phyloP scores from a whole-genome alignment of 2,329 filamentous ascomycete genomes.

The Ophiocordyceps camponoti-leonardi region DNA sequence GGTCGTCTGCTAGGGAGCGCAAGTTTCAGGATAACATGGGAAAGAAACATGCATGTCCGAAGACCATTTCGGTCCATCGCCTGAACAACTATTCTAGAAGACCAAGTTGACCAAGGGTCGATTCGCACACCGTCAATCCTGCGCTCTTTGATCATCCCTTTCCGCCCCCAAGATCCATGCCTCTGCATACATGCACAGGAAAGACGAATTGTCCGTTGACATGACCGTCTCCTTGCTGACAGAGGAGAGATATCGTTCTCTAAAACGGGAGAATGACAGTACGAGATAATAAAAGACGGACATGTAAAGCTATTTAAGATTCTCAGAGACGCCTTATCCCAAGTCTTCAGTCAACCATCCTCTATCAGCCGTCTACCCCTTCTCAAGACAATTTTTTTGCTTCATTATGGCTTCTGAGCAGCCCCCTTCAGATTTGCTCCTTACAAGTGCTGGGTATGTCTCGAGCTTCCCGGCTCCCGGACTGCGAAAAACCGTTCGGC shows the following conservation, averaged over 20 bases:
- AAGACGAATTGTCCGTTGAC: not conserved
- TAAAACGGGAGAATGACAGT: too few species aligned
- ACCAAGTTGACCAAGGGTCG: too few species aligned
- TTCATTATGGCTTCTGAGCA: not conserved
- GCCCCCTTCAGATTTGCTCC: not conserved
- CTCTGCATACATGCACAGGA: not conserved
- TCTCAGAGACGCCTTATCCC: not conserved
- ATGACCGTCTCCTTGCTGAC: not conserved
- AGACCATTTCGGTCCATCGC: too few species aligned
- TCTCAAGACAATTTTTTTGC: not conserved
- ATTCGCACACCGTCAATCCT: not conserved
- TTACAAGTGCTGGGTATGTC: not conserved
- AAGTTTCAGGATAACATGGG: too few species aligned
- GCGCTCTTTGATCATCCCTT: not conserved
- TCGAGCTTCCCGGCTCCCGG: slow-evolving; percentile 3
- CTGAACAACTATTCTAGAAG: too few species aligned
- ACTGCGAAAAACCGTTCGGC: slow-evolving; percentile 3
- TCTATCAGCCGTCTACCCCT: not conserved
- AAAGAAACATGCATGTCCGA: too few species aligned
- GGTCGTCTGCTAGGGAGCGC: too few species aligned
- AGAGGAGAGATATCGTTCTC: too few species aligned
- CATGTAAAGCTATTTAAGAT: not conserved
- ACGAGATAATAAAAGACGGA: too few species aligned
- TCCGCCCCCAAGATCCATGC: not conserved
- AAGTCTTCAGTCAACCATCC: not conserved